A percentile compares a stretch with the other conserved stretches of the same genome.
These are phyloP conservation scores for Phaffomyces antillensis DNA, from an alignment of 805 yeast species.

Conservation along the genomic window DNA sequence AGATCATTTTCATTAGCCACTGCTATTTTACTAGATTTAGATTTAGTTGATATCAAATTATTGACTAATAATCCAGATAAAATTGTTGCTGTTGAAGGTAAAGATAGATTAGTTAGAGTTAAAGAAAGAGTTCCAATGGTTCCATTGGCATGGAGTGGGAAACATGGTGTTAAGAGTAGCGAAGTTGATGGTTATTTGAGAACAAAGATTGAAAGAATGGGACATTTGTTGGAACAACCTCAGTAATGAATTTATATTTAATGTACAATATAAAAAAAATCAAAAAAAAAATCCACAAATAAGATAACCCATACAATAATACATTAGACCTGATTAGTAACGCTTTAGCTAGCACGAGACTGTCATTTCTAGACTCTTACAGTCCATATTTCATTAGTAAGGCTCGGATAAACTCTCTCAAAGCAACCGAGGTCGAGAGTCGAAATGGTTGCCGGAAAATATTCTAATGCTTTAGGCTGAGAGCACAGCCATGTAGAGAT, in stretches of 20 bases:
- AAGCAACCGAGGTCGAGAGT: too few species aligned
- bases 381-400: too few species aligned
- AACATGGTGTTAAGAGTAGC: constrained; percentile 55
- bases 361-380: too few species aligned
- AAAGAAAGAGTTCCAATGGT: constrained; percentile 93
- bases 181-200: constrained; percentile 92
- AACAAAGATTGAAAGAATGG: constrained; percentile 96
- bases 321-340: too few species aligned
- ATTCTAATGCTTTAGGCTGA: too few species aligned
- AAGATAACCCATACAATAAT: too few species aligned
- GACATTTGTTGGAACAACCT: constrained; percentile 67
- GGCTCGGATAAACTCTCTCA: too few species aligned
- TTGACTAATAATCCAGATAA: constrained; percentile 96
- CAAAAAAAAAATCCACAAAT: too few species aligned
- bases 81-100: constrained; percentile 90
- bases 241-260: background rate
- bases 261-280: too few species aligned
- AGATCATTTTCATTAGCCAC: constrained; percentile 91
- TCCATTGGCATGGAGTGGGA: constrained; percentile 78
- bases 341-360: too few species aligned
- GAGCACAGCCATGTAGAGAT: too few species aligned
- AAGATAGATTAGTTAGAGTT: constrained; percentile 64
- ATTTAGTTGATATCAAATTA: constrained; percentile 61
- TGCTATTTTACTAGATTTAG: constrained; percentile 81
- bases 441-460: too few species aligned